Evolutionary conservation across 768 basidiomycete genomes (phyloP).

Genomic region (Inosperma sp.): DNA sequence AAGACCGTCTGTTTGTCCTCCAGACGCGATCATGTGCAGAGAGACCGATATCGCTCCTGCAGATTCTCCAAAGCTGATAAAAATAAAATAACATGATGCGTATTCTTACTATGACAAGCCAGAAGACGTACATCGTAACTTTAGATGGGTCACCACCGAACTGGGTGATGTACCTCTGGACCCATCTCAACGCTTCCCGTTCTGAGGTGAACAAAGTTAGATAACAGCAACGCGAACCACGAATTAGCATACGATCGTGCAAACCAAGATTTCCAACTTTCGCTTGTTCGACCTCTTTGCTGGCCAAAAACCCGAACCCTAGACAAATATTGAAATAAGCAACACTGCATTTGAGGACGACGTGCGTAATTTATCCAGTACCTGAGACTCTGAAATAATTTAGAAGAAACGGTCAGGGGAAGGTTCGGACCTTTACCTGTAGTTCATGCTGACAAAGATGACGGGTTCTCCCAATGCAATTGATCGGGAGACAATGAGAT

Average conservation of each 20-base stretch:
- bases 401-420: slow-evolving; percentile 1
- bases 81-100: neutral
- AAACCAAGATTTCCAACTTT: slow-evolving; percentile 52
- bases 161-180: slow-evolving; percentile 52
- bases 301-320: slow-evolving; percentile 21
- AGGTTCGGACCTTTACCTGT: slow-evolving; percentile 25
- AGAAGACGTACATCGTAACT: slow-evolving; percentile 43
- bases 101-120: neutral
- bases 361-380: neutral
- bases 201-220: slow-evolving; percentile 23
- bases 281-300: slow-evolving; percentile 20
- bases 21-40: slow-evolving; percentile 46
- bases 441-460: slow-evolving; percentile 51
- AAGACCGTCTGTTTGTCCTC: slow-evolving; percentile 40
- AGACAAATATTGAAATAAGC: slow-evolving; percentile 12
- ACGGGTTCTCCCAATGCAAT: slow-evolving; percentile 38
- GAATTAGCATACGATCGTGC: slow-evolving; percentile 44
- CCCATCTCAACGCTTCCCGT: slow-evolving; percentile 54
- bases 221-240: neutral
- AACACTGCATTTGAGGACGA: slow-evolving; percentile 19
- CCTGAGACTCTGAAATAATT: slow-evolving; percentile 7
- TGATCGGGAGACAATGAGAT: slow-evolving; percentile 38
- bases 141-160: slow-evolving; percentile 58
- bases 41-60: slow-evolving; percentile 54
- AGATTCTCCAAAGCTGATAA: slow-evolving; percentile 47